Percentiles rank a stretch among this genome's conserved stretches.
phyloP scores from a whole-genome alignment of 106 monocot species.

The Allium fistulosum region DNA sequence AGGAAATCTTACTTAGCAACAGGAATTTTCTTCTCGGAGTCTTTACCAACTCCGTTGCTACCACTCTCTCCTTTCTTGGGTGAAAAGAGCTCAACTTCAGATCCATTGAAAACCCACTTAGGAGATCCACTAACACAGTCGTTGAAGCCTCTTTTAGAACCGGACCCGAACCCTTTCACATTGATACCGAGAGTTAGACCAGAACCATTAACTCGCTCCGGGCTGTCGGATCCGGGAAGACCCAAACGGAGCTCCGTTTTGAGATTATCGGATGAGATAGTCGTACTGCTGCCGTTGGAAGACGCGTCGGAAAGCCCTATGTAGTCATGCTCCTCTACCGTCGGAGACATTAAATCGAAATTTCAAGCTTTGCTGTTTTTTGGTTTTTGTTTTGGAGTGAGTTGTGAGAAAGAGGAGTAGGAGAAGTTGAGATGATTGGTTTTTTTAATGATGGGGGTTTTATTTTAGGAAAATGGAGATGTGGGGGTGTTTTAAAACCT shows the following conservation, averaged over 20 bases:
- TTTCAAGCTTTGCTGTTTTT: no score
- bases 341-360: conserved; percentile 39
- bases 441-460: no score
- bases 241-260: conserved; percentile 73
- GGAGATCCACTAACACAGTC: conserved; percentile 14
- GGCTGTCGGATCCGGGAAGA: conserved; percentile 49
- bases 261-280: conserved; percentile 4
- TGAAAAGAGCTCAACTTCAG: conserved; percentile 30
- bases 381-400: no score
- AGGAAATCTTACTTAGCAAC: conserved; percentile 9
- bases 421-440: no score
- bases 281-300: conserved; percentile 10
- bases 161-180: conserved; percentile 14
- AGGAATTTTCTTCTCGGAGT: conserved; percentile 37
- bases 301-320: conserved; percentile 40
- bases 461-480: no score
- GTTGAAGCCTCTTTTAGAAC: conserved; percentile 52
- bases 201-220: conserved; percentile 15
- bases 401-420: no score
- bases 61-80: conserved; percentile 2
- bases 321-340: conserved; percentile 70
- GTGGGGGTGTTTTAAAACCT: no score
- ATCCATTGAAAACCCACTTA: conserved; percentile 22
- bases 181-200: conserved; percentile 16
- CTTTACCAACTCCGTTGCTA: neutral